Conservation (phyloP, 441 rosid species). For the Gossypium schwendimanii region DNA sequence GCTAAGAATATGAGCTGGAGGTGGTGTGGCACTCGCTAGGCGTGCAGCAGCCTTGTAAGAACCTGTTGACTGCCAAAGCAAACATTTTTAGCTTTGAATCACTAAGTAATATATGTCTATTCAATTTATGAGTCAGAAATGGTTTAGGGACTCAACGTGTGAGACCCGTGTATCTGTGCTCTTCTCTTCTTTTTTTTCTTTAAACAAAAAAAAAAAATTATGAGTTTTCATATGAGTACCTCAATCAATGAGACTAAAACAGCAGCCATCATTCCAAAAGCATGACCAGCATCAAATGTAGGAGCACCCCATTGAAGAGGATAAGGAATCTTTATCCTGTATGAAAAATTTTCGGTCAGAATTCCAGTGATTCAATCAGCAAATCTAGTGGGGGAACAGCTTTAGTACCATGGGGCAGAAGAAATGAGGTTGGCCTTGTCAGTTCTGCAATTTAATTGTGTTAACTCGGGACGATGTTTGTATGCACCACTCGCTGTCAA, state of each 20-base stretch:
- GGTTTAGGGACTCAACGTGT: no score
- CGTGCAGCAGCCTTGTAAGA: slow-evolving; percentile 96
- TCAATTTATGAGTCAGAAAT: not conserved
- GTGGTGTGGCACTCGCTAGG: slow-evolving; percentile 95
- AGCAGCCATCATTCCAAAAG: slow-evolving; percentile 99
- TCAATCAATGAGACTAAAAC: slow-evolving; percentile 86
- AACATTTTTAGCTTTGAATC: slow-evolving; percentile 6
- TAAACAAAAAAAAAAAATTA: not conserved
- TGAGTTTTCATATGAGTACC: slow-evolving; percentile 35
- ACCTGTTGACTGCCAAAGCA: slow-evolving; percentile 76
- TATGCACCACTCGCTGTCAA: slow-evolving; percentile 97
- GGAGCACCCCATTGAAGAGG: slow-evolving; percentile 99
- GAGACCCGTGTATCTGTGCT: no score
- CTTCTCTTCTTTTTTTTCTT: no score
- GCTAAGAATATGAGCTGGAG: slow-evolving; percentile 97
- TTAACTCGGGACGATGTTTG: slow-evolving; percentile 70
- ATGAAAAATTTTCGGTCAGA: not conserved
- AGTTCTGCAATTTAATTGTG: slow-evolving; percentile 85
- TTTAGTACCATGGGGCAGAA: slow-evolving; percentile 61
- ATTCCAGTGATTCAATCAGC: not conserved
- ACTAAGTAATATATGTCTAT: slow-evolving; percentile 4
- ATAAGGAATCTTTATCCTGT: slow-evolving; percentile 93
- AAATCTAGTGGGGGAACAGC: not conserved
- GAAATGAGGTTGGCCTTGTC: slow-evolving; percentile 96
- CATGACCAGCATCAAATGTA: slow-evolving; percentile 93